Evolutionary conservation across 2,329 filamentous ascomycete genomes (phyloP), one percentile per base, ranked within the genome.

Genomic region (Microdochium nivale): DNA sequence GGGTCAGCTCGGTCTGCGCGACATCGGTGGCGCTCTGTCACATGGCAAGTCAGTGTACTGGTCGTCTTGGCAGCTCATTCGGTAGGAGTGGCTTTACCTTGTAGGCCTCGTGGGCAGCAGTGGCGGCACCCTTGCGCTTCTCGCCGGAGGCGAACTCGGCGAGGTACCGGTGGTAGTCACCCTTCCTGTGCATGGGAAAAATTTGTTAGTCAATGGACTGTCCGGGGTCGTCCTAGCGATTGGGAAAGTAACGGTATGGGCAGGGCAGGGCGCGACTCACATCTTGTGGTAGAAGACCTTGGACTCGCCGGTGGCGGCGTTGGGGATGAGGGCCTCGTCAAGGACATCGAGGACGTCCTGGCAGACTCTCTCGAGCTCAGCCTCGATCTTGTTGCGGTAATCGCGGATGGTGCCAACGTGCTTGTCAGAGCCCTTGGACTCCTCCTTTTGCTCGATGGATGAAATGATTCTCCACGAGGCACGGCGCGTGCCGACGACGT

Each of bases 251-350:
- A 59, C 40, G 49, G 14, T 40, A 52, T 7, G 48, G 23, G 50
- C 53, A 47, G 24, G 53, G 52, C 21, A 25, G 51, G 53, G 55
- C 59, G 54, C 59, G 80, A 62, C 88, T 65, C 73, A 95, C 90
- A 97, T 97, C 87, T 97, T 97, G 87, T 97, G 91, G 80, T 96
- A 96, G 79, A 97, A 97, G 65, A 97, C 92, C 85, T 96, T 96
- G 66, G 90, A 96, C 81, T 97, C 92, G 75, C 91, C 92, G 67
- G 84, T 90, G 80, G 94, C 87, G 63, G 92, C 92, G 65, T 88
- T 94, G 64, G 90, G 88, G 66, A 97, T 96, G 67, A 97, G 80
- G 78, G 92, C 88, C 76, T 92, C 76, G 77, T 96, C 90, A 53
- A 97, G 84, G 64, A 96, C 91, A 65, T 95, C 88, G 59, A 97